Conservation (phyloP, 768 basidiomycete genomes). For the Melanogaster broomeanus region DNA sequence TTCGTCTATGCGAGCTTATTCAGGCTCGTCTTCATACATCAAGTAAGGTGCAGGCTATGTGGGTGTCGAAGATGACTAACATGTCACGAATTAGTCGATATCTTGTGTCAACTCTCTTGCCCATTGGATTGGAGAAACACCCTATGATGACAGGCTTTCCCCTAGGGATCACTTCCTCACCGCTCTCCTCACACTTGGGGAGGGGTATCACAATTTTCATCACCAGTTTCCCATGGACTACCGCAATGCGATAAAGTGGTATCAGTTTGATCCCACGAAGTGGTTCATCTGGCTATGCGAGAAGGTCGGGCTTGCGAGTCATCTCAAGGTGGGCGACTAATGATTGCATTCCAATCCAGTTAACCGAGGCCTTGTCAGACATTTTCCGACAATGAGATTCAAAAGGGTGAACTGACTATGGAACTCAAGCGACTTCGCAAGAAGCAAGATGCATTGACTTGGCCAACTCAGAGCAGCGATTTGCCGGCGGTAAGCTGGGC, state of each 20-base stretch:
- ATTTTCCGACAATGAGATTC: conserved; percentile 50
- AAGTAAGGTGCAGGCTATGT: conserved; percentile 36
- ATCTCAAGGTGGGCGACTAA: conserved; percentile 56
- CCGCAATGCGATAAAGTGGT: conserved; percentile 64
- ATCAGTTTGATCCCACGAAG: conserved; percentile 91
- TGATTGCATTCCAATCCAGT: neutral
- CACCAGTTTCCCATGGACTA: conserved; percentile 61
- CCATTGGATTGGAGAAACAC: conserved; percentile 55
- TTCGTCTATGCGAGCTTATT: conserved; percentile 40
- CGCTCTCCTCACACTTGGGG: conserved; percentile 61
- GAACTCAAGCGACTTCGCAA: conserved; percentile 72
- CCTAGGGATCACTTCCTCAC: conserved; percentile 53
- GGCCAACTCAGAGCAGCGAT: conserved; percentile 72
- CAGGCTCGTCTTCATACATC: conserved; percentile 51
- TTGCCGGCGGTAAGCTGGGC: conserved; percentile 83
- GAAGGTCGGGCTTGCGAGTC: conserved; percentile 64
- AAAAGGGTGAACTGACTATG: conserved; percentile 50
- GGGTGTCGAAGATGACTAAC: neutral
- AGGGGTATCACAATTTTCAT: conserved; percentile 85
- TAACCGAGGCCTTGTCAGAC: conserved; percentile 3
- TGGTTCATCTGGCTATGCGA: conserved; percentile 80
- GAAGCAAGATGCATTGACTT: conserved; percentile 66
- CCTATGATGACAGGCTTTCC: conserved; percentile 58
- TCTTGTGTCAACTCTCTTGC: conserved; percentile 63
- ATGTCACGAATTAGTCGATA: conserved; percentile 36